Evolutionary conservation across 2,329 filamentous ascomycete genomes (phyloP), one percentile per base, ranked within the genome.

Genomic region (Ophioceras dolichostomum): DNA sequence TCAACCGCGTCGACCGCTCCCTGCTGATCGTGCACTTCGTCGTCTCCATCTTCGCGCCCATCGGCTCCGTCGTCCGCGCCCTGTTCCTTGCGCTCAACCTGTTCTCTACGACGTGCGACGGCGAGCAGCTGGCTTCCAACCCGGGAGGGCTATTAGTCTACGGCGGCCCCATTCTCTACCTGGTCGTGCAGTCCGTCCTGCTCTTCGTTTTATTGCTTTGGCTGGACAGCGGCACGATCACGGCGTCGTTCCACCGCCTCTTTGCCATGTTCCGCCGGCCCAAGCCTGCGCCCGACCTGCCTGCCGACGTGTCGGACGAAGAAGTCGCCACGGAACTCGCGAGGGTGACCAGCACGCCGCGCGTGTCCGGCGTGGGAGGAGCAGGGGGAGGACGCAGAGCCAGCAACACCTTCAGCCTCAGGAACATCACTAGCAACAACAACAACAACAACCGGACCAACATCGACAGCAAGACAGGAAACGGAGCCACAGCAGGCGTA

Each of bases 131-230:
- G 16, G 74, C 78, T 1, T 62, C 66, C 1, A 79, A 84, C 45
- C 83, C 87, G 0, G 81, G 75, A 6, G 74, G 69, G 4, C 74
- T 94, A 22, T 67, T 69, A 1, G 71, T 80, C 20, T 95, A 87
- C 48, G 88, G 88, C 21, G 84, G 83, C 0, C 85, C 86, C 0
- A 89, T 94, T 26, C 57, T 91, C 0, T 94, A 93, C 54, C 70
- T 94, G 2, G 69, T 85, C 35, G 34, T 87, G 0, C 88, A 95
- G 52, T 74, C 75, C 0, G 54, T 84, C 18, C 41, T 84, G 13
- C 64, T 91, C 1, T 87, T 93, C 45, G 62, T 68, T 0, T 57
- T 87, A 12, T 65, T 95, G 0, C 65, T 94, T 12, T 89, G 81
- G 79, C 72, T 80, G 50, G 88, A 95, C 50, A 79, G 80, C 38